These are phyloP conservation scores for Phoenix dactylifera DNA, from an alignment of 176 grass and related monocot genomes.

Conservation along the genomic window DNA sequence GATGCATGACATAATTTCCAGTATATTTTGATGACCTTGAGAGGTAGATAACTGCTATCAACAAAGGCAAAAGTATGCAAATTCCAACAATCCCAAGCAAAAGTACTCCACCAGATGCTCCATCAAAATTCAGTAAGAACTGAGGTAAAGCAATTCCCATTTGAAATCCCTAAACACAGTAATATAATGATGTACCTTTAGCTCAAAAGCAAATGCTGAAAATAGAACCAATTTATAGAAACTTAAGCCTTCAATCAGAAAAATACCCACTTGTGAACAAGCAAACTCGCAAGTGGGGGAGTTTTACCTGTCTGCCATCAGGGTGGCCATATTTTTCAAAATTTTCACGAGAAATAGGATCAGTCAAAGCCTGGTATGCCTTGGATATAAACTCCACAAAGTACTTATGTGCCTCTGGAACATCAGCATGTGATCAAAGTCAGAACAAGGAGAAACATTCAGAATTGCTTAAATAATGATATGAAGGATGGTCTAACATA, in stretches of 20 bases:
- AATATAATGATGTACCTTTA: no score
- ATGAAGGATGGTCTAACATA: no score
- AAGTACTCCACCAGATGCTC: slow-evolving; percentile 90
- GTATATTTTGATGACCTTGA: slow-evolving; percentile 98
- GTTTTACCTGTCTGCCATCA: slow-evolving; percentile 90
- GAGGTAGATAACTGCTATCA: slow-evolving; percentile 99
- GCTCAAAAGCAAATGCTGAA: no score
- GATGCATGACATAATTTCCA: slow-evolving; percentile 98
- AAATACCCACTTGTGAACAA: no score
- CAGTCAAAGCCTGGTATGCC: slow-evolving; percentile 95
- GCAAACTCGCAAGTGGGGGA: background rate
- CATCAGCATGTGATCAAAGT: slow-evolving; percentile 10
- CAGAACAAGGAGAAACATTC: background rate
- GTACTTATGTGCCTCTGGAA: slow-evolving; percentile 93
- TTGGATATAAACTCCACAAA: slow-evolving; percentile 98
- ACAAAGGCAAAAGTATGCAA: slow-evolving; percentile 85
- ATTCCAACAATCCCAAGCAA: slow-evolving; percentile 93
- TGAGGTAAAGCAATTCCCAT: slow-evolving; percentile 98
- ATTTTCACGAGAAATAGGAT: slow-evolving; percentile 94
- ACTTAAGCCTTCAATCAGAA: no score
- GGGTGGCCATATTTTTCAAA: slow-evolving; percentile 99
- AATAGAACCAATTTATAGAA: no score
- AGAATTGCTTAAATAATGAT: slow-evolving; percentile 5
- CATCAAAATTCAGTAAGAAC: slow-evolving; percentile 94
- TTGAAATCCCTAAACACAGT: slow-evolving; percentile 66